Evolutionary conservation across 306 rosid genomes (phyloP), one percentile per base, ranked within the genome.

Genomic region (Carpinus viminea): DNA sequence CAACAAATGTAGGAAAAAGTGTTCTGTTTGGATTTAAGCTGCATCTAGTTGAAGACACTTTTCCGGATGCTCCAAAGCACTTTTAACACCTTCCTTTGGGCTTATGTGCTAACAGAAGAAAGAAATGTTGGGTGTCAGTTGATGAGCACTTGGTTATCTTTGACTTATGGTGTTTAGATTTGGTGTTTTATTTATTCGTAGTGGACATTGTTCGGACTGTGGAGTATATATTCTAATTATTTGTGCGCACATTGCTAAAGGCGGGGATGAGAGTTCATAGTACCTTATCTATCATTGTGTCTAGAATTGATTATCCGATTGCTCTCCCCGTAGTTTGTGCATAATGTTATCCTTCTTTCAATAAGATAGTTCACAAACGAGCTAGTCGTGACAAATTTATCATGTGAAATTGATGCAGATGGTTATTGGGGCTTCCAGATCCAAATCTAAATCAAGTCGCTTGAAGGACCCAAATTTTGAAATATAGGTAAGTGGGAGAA

Each of bases 361-460:
- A 36, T 36, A 38, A 26, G 47, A 64, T 64, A 64, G n/a, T 64
- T 36, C 47, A 31, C 7, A 11, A 41, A 41, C 7, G 45, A 41
- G 45, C 45, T 41, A 41, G 6, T 41, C 45, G 6, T 8, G 7
- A 0, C 45, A 41, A 41, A 41, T 41, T 41, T 41, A 41, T 41
- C 45, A 41, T 72, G 47, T 31, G 50, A 17, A 73, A 69, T 18
- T 52, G 31, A 38, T 68, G 82, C 86, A 94, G 98, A 86, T 94
- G 94, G 96, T 84, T 94, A 72, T n/a, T 92, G 77, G 92, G 93
- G 24, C 73, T 87, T 81, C 80, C 85, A 45, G 65, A 18, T 77
- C 89, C 75, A 68, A 78, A 64, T 71, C 72, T 21, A 84, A 85
- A 53, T n/a, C n/a, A n/a, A n/a, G n/a, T n/a, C n/a, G n/a, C n/a